These are phyloP conservation scores for Coniochaeta ligniaria DNA, from an alignment of 2,329 filamentous ascomycete genomes.

Conservation along the genomic window DNA sequence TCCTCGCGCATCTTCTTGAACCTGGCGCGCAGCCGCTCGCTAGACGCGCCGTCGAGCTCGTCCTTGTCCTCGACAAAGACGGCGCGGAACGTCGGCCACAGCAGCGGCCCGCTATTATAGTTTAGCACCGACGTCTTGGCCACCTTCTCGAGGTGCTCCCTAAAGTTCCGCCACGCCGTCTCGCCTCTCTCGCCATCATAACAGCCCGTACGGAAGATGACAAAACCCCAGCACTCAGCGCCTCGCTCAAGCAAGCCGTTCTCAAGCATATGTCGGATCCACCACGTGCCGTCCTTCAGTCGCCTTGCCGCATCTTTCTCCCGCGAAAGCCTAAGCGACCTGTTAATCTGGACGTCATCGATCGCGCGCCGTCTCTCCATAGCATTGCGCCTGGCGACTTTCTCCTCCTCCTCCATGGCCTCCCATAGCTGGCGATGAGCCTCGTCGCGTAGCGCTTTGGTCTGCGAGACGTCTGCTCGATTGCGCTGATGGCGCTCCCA, in stretches of 20 bases:
- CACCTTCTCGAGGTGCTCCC: not conserved
- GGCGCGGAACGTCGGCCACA: not conserved
- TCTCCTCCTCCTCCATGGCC: not conserved
- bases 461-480: not conserved
- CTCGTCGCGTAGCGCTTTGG: not conserved
- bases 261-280: not conserved
- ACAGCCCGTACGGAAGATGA: not conserved
- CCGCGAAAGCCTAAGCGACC: not conserved
- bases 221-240: not conserved
- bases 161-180: conserved; percentile 1
- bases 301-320: not conserved
- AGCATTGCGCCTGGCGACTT: not conserved
- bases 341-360: not conserved
- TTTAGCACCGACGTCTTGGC: not conserved
- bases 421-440: not conserved
- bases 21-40: not conserved
- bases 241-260: not conserved
- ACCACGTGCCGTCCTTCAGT: not conserved
- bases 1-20: not conserved
- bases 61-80: not conserved
- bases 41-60: not conserved
- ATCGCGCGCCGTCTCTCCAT: not conserved
- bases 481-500: not conserved
- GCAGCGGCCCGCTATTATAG: not conserved
- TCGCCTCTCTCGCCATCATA: not conserved